Conservation (phyloP, 306 rosid species). For the Gastrolobium bilobum region DNA sequence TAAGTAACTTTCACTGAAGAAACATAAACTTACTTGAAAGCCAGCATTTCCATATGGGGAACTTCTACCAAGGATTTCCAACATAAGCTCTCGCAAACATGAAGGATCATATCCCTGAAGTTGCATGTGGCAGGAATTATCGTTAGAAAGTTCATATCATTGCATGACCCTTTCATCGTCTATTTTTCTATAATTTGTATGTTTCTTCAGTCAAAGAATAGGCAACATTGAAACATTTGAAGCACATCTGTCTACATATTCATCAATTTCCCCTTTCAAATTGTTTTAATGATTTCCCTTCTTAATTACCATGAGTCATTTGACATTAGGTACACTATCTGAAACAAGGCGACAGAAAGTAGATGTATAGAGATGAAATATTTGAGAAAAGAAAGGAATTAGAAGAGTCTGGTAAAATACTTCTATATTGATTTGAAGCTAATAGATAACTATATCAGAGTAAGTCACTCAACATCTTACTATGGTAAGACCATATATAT, state of each 20-base stretch:
- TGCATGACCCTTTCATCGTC: slow-evolving; percentile 7
- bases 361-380: slow-evolving; percentile 18
- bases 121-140: slow-evolving; percentile 48
- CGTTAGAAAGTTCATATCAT: slow-evolving; percentile 41
- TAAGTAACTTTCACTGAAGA: slow-evolving; percentile 16
- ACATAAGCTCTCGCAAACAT: slow-evolving; percentile 83
- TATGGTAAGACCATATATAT: slow-evolving; percentile 29
- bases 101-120: slow-evolving; percentile 95
- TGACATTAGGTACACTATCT: slow-evolving; percentile 18
- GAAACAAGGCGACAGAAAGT: not conserved
- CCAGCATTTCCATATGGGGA: slow-evolving; percentile 81
- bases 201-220: slow-evolving; percentile 28
- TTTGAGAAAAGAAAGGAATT: slow-evolving; percentile 24
- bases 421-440: not conserved
- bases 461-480: not conserved
- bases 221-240: slow-evolving; percentile 11
- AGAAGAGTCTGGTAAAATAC: slow-evolving; percentile 20
- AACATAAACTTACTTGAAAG: slow-evolving; percentile 69
- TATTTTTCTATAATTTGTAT: slow-evolving; percentile 15
- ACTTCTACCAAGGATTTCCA: slow-evolving; percentile 72
- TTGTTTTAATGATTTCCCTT: slow-evolving; percentile 9
- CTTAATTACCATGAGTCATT: not conserved
- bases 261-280: slow-evolving; percentile 5
- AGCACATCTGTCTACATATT: slow-evolving; percentile 17
- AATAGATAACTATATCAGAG: not conserved